Conservation (phyloP, 1,284 basidiomycete genomes). For the Fomitopsis pinicola region DNA sequence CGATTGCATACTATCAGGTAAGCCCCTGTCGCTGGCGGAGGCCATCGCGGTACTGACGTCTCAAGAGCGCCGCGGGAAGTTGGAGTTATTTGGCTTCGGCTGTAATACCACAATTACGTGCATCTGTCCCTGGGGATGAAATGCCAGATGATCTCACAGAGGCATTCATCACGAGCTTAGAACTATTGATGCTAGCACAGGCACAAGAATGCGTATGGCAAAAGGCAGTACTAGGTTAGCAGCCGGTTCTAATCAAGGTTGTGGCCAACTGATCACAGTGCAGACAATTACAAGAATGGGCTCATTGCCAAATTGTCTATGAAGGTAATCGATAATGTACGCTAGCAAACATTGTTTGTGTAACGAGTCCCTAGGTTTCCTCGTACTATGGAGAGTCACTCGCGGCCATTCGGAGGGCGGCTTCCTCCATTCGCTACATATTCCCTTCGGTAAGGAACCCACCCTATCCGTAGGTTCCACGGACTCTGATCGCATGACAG, state of each 20-base stretch:
- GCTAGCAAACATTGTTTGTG: too few species aligned
- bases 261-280: background rate
- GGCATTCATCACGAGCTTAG: slow-evolving; percentile 60
- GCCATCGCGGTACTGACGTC: background rate
- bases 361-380: slow-evolving; percentile 43
- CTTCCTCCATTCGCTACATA: slow-evolving; percentile 38
- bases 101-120: slow-evolving; percentile 52
- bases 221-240: slow-evolving; percentile 77
- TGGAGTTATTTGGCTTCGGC: slow-evolving; percentile 60
- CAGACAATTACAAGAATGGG: slow-evolving; percentile 75
- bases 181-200: slow-evolving; percentile 86
- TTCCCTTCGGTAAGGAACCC: slow-evolving; percentile 49
- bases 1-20: slow-evolving; percentile 71
- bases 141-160: slow-evolving; percentile 62
- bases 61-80: slow-evolving; percentile 74
- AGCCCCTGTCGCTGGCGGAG: slow-evolving; percentile 13
- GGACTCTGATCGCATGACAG: slow-evolving; percentile 34
- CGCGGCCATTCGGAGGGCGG: slow-evolving; percentile 46
- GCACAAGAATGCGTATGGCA: slow-evolving; percentile 99
- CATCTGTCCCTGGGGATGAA: slow-evolving; percentile 50
- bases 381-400: slow-evolving; percentile 63
- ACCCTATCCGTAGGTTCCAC: background rate
- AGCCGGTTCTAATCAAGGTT: background rate
- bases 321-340: slow-evolving; percentile 35
- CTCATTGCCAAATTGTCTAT: slow-evolving; percentile 85